Evolutionary conservation across 495 filamentous ascomycete genomes (phyloP).

Genomic region (Lentithecium fluviatile): DNA sequence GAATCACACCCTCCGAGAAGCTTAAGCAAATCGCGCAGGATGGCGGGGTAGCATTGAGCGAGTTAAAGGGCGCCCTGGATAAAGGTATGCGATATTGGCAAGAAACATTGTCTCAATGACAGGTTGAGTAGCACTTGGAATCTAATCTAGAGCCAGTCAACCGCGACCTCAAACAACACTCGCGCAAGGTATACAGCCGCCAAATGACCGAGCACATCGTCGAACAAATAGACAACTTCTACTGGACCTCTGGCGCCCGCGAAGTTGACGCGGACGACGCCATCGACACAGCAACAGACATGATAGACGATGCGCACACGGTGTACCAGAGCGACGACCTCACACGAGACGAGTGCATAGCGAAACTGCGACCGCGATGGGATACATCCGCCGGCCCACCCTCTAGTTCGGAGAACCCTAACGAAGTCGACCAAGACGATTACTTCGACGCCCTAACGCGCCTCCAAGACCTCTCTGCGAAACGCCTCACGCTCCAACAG

Average conservation of each 20-base stretch:
- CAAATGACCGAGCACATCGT: constrained; percentile 77
- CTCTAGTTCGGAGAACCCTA: background rate
- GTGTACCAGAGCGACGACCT: constrained; percentile 26
- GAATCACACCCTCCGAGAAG: constrained; percentile 22
- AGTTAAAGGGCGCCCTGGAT: constrained; percentile 30
- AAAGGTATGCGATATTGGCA: constrained; percentile 24
- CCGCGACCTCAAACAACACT: constrained; percentile 64
- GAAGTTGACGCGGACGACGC: constrained; percentile 44
- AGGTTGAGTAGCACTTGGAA: background rate
- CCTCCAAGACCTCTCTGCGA: constrained; percentile 53
- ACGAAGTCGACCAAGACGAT: constrained; percentile 19
- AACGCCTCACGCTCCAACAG: constrained; percentile 53
- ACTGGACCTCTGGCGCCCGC: constrained; percentile 54
- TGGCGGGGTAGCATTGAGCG: constrained; percentile 15
- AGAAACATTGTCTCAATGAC: background rate
- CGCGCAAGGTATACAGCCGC: constrained; percentile 67
- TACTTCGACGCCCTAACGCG: constrained; percentile 18
- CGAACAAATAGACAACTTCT: constrained; percentile 75
- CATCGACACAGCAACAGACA: constrained; percentile 13
- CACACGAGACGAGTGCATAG: constrained; percentile 29
- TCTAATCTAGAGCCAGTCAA: constrained; percentile 54
- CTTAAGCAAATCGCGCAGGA: constrained; percentile 14
- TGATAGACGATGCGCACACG: constrained; percentile 37
- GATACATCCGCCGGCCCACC: constrained; percentile 18
- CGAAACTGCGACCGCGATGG: constrained; percentile 31